These are phyloP conservation scores for Yamadazyma triangularis DNA, from an alignment of 1,139 yeast genomes.

Conservation along the genomic window DNA sequence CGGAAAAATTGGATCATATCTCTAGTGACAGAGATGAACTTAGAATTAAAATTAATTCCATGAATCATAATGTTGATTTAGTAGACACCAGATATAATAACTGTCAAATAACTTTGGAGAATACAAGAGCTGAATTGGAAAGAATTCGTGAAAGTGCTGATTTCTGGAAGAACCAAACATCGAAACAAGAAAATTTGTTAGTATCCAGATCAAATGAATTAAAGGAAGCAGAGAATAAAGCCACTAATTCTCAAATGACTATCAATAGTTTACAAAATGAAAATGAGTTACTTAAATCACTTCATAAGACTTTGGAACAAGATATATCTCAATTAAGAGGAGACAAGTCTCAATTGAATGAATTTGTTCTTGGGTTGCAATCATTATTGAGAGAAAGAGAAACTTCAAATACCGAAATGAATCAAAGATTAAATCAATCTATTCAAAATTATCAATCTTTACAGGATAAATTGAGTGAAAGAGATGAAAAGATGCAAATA, in stretches of 20 bases:
- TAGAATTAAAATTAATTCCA: constrained; percentile 23
- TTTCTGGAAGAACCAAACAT: constrained; percentile 49
- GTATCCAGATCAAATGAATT: constrained; percentile 55
- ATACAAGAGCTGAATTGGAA: constrained; percentile 42
- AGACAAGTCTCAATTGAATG: constrained; percentile 59
- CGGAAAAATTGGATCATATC: constrained; percentile 22
- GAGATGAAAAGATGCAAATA: constrained; percentile 46
- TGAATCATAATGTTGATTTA: constrained; percentile 30
- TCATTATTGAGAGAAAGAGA: constrained; percentile 61
- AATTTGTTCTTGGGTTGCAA: constrained; percentile 60
- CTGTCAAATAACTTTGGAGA: constrained; percentile 32
- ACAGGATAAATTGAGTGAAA: constrained; percentile 47
- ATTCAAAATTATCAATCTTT: constrained; percentile 49
- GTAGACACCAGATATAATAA: constrained; percentile 30
- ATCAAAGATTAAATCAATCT: constrained; percentile 46
- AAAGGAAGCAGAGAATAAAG: constrained; percentile 50
- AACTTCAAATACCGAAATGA: constrained; percentile 44
- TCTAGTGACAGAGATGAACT: constrained; percentile 28
- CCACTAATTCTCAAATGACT: constrained; percentile 43
- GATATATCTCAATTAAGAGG: constrained; percentile 52
- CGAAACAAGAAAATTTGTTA: constrained; percentile 52
- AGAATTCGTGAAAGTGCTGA: constrained; percentile 43
- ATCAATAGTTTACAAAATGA: constrained; percentile 53
- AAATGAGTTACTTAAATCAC: constrained; percentile 43
- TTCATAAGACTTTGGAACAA: constrained; percentile 48